Evolutionary conservation across 768 basidiomycete species (phyloP).

Genomic region (Omphalotus guepiniiformis): DNA sequence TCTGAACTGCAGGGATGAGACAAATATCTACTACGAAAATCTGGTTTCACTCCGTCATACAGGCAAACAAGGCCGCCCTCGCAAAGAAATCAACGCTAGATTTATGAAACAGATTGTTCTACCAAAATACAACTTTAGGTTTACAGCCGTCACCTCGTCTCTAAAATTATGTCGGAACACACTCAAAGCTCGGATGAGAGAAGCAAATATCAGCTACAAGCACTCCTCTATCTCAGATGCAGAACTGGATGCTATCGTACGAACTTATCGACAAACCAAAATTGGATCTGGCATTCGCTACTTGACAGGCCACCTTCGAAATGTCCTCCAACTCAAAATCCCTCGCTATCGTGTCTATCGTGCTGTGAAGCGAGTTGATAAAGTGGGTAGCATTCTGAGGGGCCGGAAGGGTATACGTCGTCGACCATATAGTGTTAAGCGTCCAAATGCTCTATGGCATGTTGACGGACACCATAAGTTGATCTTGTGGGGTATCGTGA

Average conservation of each 20-base stretch:
- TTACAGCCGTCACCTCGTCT: not conserved
- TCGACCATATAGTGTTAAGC: conserved; percentile 14
- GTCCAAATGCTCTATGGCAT: conserved; percentile 23
- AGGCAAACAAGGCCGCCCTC: conserved; percentile 9
- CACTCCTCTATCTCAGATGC: conserved; percentile 1
- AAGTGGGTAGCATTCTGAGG: conserved; percentile 16
- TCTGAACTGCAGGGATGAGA: not conserved
- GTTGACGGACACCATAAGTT: conserved; percentile 24
- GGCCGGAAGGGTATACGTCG: conserved; percentile 9
- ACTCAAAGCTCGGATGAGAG: not conserved
- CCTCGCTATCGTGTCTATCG: conserved; percentile 14
- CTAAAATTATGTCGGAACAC: not conserved
- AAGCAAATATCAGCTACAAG: not conserved
- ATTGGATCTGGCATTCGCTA: conserved; percentile 23
- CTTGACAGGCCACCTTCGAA: conserved; percentile 16
- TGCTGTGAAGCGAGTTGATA: conserved; percentile 19
- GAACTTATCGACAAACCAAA: conserved; percentile 9
- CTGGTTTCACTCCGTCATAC: conserved; percentile 2
- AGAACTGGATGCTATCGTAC: conserved; percentile 6
- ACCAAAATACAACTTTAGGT: conserved; percentile 5
- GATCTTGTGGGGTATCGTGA: conserved; percentile 24
- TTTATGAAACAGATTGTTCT: conserved; percentile 11
- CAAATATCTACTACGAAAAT: not conserved
- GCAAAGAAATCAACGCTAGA: conserved; percentile 8
- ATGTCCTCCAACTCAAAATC: conserved; percentile 14